Conservation (phyloP, 1,284 basidiomycete species). For the Fomitopsis betulina region DNA sequence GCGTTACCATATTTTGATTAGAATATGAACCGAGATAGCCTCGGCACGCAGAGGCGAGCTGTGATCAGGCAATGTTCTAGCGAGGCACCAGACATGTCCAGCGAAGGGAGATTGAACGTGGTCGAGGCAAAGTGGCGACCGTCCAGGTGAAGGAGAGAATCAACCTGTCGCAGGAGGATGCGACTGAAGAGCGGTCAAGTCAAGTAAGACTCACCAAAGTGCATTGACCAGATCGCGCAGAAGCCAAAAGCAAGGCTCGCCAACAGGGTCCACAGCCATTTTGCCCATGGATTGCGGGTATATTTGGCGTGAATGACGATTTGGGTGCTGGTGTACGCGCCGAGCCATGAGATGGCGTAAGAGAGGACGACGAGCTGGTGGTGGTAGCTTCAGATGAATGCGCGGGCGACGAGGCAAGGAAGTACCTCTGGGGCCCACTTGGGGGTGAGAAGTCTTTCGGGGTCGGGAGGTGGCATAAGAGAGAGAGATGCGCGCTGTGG, state of each 20-base stretch:
- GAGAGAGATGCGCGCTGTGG: not conserved
- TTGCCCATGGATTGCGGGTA: conserved; percentile 14
- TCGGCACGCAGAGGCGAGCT: no score
- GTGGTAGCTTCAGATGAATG: conserved; percentile 2
- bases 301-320: conserved; percentile 30
- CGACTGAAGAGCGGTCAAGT: no score
- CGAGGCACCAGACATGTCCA: no score
- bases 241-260: conserved; percentile 29
- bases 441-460: conserved; percentile 22
- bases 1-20: not conserved
- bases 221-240: conserved; percentile 30
- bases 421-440: conserved; percentile 26
- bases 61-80: no score
- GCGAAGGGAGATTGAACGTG: no score
- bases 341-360: conserved; percentile 27
- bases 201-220: conserved; percentile 23
- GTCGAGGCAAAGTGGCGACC: not conserved
- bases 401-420: not conserved
- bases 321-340: conserved; percentile 29
- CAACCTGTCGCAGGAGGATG: no score
- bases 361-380: conserved; percentile 26
- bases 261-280: conserved; percentile 24
- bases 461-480: not conserved
- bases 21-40: no score
- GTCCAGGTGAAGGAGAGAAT: not conserved